Evolutionary conservation across 78 protist genomes (phyloP).

Genomic region (Cavenderia fasciculata): DNA sequence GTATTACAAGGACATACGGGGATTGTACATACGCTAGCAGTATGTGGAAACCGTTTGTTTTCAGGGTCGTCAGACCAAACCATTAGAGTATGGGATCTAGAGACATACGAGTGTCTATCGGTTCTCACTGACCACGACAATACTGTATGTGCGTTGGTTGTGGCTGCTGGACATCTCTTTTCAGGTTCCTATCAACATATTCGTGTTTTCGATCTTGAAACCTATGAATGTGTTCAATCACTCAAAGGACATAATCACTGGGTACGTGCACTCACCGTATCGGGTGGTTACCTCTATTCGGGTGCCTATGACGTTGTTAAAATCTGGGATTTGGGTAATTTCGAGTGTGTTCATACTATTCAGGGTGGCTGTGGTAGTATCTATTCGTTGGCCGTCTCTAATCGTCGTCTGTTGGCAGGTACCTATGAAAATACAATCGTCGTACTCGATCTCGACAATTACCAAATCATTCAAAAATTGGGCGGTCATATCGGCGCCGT

Average conservation of each 20-base stretch:
- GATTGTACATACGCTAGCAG: slow-evolving; percentile 77
- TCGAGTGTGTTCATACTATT: slow-evolving; percentile 50
- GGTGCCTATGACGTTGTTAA: slow-evolving; percentile 69
- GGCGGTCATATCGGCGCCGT: slow-evolving; percentile 83
- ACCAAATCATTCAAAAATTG: slow-evolving; percentile 20
- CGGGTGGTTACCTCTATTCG: slow-evolving; percentile 31
- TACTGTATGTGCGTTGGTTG: slow-evolving; percentile 65
- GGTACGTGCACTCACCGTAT: slow-evolving; percentile 78
- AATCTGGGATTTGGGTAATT: slow-evolving; percentile 72
- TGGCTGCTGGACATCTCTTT: slow-evolving; percentile 41
- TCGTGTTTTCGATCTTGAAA: slow-evolving; percentile 63
- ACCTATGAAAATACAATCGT: slow-evolving; percentile 74
- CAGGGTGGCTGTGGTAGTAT: slow-evolving; percentile 66
- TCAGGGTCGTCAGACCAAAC: slow-evolving; percentile 73
- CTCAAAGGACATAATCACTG: slow-evolving; percentile 80
- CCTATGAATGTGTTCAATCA: slow-evolving; percentile 10
- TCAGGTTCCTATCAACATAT: slow-evolving; percentile 55
- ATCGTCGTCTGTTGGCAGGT: slow-evolving; percentile 51
- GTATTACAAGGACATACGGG: slow-evolving; percentile 66
- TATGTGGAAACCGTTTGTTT: slow-evolving; percentile 51
- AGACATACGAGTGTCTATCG: slow-evolving; percentile 53
- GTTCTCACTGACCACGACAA: slow-evolving; percentile 63
- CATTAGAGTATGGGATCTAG: slow-evolving; percentile 76
- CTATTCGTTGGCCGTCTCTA: slow-evolving; percentile 53
- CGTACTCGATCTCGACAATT: slow-evolving; percentile 49